Evolutionary conservation across 805 yeast genomes (phyloP).

Genomic region (Pachysolen tannophilus): DNA sequence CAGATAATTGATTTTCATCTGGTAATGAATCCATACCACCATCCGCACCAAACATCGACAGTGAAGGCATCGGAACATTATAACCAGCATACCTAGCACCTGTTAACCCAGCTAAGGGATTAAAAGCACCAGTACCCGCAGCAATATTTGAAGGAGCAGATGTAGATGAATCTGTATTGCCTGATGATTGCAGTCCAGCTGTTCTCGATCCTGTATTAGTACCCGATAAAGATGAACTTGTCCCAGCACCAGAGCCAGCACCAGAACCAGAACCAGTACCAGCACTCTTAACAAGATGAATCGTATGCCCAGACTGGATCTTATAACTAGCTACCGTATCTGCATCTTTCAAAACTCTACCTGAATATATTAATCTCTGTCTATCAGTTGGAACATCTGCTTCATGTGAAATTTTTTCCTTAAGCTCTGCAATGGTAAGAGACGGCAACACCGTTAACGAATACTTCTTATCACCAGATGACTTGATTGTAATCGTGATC

Average conservation of each 20-base stretch:
- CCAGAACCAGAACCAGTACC: constrained; percentile 29
- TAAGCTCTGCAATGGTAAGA: constrained; percentile 59
- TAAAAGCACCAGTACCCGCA: constrained; percentile 82
- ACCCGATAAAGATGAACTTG: constrained; percentile 18
- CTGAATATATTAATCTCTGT: constrained; percentile 88
- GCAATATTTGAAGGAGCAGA: constrained; percentile 64
- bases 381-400: constrained; percentile 66
- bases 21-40: constrained; percentile 83
- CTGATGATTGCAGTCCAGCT: constrained; percentile 16
- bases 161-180: constrained; percentile 19
- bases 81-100: constrained; percentile 96
- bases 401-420: constrained; percentile 50
- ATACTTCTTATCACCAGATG: constrained; percentile 75
- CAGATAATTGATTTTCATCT: constrained; percentile 63
- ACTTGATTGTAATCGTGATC: constrained; percentile 23
- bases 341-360: constrained; percentile 82
- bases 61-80: constrained; percentile 73
- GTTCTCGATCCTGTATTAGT: constrained; percentile 14
- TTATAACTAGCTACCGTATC: constrained; percentile 72
- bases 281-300: constrained; percentile 85
- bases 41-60: constrained; percentile 88
- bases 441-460: constrained; percentile 47
- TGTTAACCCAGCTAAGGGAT: constrained; percentile 86
- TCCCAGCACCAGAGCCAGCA: constrained; percentile 13
- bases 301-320: constrained; percentile 76